Conservation (phyloP, 2,329 filamentous ascomycete genomes). For the Botryotinia narcissicola region DNA sequence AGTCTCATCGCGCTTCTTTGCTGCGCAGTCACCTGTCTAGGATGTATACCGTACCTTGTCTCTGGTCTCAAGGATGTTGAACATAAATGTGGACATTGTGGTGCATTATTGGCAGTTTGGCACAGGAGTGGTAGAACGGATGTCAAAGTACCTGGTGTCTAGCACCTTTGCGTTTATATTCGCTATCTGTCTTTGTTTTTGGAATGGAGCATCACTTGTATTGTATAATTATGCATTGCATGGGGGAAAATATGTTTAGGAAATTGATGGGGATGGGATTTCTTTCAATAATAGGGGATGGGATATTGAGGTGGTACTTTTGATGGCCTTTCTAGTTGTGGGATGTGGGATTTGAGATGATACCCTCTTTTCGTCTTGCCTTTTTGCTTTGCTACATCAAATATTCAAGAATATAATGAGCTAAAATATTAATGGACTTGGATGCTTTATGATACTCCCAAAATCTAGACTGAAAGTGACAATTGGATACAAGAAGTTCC, state of each 20-base stretch:
- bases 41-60: conserved; percentile 45
- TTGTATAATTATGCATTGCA: background rate
- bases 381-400: background rate
- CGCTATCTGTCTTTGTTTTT: background rate
- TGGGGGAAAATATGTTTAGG: background rate
- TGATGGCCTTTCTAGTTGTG: background rate
- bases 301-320: background rate
- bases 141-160: conserved; percentile 30
- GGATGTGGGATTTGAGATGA: conserved; percentile 1
- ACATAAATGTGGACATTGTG: conserved; percentile 45
- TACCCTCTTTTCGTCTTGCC: conserved; percentile 5
- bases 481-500: background rate
- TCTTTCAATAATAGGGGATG: background rate
- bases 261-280: background rate
- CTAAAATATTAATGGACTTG: too few relatives aligned
- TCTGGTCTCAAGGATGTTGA: conserved; percentile 45
- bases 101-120: conserved; percentile 43
- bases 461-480: too few relatives aligned
- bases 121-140: conserved; percentile 44
- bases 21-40: conserved; percentile 36
- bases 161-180: background rate
- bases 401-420: background rate
- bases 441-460: background rate
- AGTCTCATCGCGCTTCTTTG: conserved; percentile 30
- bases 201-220: background rate